Conservation (phyloP, 345 rosid genomes). For the Eucalyptus viminalis region DNA sequence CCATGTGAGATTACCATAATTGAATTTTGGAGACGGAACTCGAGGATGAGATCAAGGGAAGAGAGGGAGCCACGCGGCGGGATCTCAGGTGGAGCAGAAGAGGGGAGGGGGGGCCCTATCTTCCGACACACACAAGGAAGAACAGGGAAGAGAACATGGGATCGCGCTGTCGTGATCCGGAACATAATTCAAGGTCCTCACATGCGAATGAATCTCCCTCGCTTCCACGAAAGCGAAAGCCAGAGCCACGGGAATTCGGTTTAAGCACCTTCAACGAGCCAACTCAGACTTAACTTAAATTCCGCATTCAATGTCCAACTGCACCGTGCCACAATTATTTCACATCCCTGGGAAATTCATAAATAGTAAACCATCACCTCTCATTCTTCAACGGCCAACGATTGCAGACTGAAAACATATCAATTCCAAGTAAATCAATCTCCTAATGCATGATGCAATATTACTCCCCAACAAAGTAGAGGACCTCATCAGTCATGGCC, state of each 20-base stretch:
- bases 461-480: neutral
- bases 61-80: neutral
- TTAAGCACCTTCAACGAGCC: neutral
- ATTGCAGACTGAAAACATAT: neutral
- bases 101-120: neutral
- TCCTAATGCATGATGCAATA: neutral
- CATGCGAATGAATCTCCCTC: neutral
- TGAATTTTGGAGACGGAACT: neutral
- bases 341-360: neutral
- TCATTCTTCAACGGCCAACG: neutral
- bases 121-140: neutral
- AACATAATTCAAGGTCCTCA: conserved; percentile 7
- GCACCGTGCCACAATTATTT: neutral
- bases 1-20: neutral
- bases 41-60: neutral
- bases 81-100: neutral
- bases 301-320: neutral
- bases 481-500: neutral
- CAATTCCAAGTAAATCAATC: neutral
- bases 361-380: neutral
- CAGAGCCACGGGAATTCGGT: neutral
- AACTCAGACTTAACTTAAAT: neutral
- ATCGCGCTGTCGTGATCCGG: neutral
- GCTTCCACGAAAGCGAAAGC: neutral
- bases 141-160: conserved; percentile 11